Evolutionary conservation across 2,329 filamentous ascomycete genomes (phyloP).

Genomic region (Dryadomyces quercivorus): DNA sequence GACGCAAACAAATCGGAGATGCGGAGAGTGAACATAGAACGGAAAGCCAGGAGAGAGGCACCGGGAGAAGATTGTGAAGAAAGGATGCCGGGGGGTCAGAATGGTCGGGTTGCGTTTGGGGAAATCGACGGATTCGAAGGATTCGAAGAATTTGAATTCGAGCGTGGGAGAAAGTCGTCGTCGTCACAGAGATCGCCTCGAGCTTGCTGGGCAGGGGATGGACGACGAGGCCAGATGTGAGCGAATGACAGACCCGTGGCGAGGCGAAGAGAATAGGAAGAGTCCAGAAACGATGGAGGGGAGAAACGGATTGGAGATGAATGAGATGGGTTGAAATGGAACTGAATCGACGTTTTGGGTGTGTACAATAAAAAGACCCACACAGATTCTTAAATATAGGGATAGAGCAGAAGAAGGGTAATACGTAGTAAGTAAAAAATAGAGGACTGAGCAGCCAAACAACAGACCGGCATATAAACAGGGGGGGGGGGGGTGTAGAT

Average conservation of each 20-base stretch:
- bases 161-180: neutral
- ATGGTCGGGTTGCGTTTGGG: neutral
- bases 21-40: constrained; percentile 9
- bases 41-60: neutral
- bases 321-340: neutral
- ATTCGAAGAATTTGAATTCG: neutral
- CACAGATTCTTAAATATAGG: neutral
- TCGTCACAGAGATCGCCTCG: neutral
- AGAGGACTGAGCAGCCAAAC: neutral
- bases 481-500: neutral
- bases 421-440: neutral
- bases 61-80: neutral
- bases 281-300: constrained; percentile 4
- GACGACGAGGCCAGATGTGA: neutral
- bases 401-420: neutral
- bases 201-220: neutral
- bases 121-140: neutral
- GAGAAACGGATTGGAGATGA: constrained; percentile 1
- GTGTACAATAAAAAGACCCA: neutral
- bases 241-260: constrained; percentile 10
- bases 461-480: neutral
- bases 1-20: constrained; percentile 1
- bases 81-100: too few relatives aligned
- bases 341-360: neutral
- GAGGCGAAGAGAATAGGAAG: neutral